Conservation (phyloP, 2,329 filamentous ascomycete genomes). For the Alternaria sp. region DNA sequence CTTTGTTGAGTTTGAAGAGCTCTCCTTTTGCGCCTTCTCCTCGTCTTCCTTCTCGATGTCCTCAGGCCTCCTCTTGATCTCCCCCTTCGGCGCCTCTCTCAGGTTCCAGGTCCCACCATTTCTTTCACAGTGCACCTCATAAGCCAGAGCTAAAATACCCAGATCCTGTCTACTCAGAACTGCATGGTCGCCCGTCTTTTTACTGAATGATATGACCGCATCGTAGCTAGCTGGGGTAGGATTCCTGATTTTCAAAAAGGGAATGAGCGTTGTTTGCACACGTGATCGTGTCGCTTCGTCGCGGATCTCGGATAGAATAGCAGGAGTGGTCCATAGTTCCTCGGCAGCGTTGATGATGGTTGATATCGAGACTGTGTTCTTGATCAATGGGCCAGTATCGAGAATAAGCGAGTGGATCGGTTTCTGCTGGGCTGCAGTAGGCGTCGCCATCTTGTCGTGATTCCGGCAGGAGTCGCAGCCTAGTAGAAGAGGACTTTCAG, state of each 20-base stretch:
- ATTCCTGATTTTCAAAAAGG: slow-evolving; percentile 80
- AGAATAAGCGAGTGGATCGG: slow-evolving; percentile 83
- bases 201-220: slow-evolving; percentile 83
- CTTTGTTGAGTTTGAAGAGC: slow-evolving; percentile 14
- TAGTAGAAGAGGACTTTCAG: neutral
- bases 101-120: slow-evolving; percentile 91
- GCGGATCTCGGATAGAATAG: slow-evolving; percentile 85
- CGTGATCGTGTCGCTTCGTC: slow-evolving; percentile 82
- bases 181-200: slow-evolving; percentile 85
- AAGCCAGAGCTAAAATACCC: slow-evolving; percentile 86
- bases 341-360: slow-evolving; percentile 81
- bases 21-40: slow-evolving; percentile 31
- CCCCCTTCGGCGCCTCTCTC: slow-evolving; percentile 80
- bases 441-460: slow-evolving; percentile 5
- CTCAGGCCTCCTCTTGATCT: slow-evolving; percentile 66
- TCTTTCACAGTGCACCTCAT: slow-evolving; percentile 91
- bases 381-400: slow-evolving; percentile 91
- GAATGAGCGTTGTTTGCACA: slow-evolving; percentile 83
- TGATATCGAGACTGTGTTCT: slow-evolving; percentile 86
- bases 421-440: slow-evolving; percentile 58
- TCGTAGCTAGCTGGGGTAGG: slow-evolving; percentile 80
- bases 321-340: slow-evolving; percentile 71
- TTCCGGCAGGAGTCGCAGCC: neutral
- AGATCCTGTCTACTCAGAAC: slow-evolving; percentile 91
- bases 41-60: slow-evolving; percentile 23